Conservation (phyloP, 305 asterid species). For the Solanum chacoense region DNA sequence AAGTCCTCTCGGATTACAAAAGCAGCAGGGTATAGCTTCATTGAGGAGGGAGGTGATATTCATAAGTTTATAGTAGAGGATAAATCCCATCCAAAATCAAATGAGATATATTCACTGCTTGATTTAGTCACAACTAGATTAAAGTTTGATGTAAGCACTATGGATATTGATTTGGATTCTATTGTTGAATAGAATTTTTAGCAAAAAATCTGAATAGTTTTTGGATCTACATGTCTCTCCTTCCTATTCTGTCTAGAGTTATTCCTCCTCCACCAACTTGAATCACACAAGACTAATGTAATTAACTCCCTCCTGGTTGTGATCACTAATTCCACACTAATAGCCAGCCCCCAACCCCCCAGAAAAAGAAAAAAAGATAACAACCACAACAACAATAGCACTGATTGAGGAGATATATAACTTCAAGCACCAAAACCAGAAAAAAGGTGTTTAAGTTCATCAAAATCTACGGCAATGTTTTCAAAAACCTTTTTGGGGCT, state of each 20-base stretch:
- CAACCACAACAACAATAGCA: not conserved
- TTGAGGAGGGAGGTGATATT: constrained; percentile 62
- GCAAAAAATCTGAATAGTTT: not conserved
- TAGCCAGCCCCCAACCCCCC: not conserved
- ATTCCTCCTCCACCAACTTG: not conserved
- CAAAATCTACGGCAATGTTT: not conserved
- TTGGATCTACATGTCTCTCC: not conserved
- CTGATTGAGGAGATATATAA: not conserved
- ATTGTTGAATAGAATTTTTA: constrained; percentile 17
- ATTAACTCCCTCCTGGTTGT: not conserved
- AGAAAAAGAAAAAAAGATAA: not conserved
- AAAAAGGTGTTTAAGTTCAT: not conserved
- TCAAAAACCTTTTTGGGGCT: no score
- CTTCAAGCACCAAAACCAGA: not conserved
- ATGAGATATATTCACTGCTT: constrained; percentile 35
- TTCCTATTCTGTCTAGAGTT: not conserved
- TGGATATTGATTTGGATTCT: constrained; percentile 18
- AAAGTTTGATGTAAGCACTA: constrained; percentile 15
- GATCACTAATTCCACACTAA: not conserved
- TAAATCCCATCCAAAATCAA: constrained; percentile 44
- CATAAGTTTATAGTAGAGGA: constrained; percentile 74
- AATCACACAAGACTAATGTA: not conserved
- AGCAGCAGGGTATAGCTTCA: constrained; percentile 73
- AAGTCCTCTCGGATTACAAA: constrained; percentile 46
- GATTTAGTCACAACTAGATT: constrained; percentile 35